Percentiles rank a stretch among this genome's conserved stretches.
Evolutionary conservation across 169 alveolate species (phyloP).

Genomic region (Plasmodium coatneyi): DNA sequence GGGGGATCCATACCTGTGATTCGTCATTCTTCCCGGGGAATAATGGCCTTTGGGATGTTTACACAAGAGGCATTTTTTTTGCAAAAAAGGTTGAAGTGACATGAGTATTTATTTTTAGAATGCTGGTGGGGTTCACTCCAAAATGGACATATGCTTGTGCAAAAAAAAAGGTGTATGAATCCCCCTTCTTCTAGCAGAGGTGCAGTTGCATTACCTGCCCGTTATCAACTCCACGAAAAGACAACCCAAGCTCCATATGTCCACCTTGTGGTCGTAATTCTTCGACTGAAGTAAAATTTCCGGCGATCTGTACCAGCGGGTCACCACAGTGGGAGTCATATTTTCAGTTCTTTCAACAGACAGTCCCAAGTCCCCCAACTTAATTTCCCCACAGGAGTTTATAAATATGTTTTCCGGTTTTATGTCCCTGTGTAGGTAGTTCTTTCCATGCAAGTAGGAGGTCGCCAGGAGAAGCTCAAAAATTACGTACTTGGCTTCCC

Average conservation of each 20-base stretch:
- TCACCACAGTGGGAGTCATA: slow-evolving; percentile 82
- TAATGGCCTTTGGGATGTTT: slow-evolving; percentile 25
- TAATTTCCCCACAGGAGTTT: slow-evolving; percentile 77
- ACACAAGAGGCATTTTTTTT: neutral
- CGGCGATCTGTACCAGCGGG: slow-evolving; percentile 92
- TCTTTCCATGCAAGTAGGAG: slow-evolving; percentile 78
- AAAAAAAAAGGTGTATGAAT: slow-evolving; percentile 81
- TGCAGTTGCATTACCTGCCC: slow-evolving; percentile 47
- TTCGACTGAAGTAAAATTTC: slow-evolving; percentile 87
- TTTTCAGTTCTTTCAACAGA: slow-evolving; percentile 76
- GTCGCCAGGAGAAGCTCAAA: slow-evolving; percentile 78
- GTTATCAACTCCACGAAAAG: slow-evolving; percentile 88
- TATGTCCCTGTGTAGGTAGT: slow-evolving; percentile 81
- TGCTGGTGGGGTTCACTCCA: neutral
- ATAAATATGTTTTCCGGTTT: slow-evolving; percentile 85
- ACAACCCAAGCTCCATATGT: slow-evolving; percentile 91
- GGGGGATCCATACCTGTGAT: slow-evolving; percentile 33
- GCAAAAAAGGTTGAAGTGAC: neutral
- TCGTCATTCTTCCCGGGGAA: slow-evolving; percentile 71
- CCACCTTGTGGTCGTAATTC: slow-evolving; percentile 87
- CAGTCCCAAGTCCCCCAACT: slow-evolving; percentile 83
- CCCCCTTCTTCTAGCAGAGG: neutral
- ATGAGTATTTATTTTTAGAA: neutral
- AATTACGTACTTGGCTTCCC: slow-evolving; percentile 81
- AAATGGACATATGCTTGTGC: neutral